phyloP scores from a whole-genome alignment of 306 rosid species.

The Trifolium fragiferum region DNA sequence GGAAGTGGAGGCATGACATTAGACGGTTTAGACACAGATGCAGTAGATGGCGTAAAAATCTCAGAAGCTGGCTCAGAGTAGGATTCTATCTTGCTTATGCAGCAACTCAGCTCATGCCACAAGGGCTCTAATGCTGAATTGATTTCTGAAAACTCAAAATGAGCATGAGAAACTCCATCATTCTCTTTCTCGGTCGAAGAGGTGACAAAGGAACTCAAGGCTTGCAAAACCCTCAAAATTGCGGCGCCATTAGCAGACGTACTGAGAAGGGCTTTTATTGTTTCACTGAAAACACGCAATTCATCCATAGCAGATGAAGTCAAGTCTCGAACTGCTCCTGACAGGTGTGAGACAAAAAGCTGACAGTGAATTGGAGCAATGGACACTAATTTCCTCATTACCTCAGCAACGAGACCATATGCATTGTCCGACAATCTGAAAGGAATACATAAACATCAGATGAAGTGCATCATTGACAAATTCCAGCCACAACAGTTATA shows the following conservation, averaged over 20 bases:
- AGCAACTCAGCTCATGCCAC: constrained; percentile 90
- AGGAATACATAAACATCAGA: constrained; percentile 45
- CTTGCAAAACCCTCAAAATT: constrained; percentile 93
- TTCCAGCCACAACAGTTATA: constrained; percentile 13
- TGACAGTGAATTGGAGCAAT: constrained; percentile 82
- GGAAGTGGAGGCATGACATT: constrained; percentile 81
- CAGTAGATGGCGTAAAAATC: constrained; percentile 51
- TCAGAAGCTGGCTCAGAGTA: constrained; percentile 79
- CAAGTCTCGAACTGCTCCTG: constrained; percentile 79
- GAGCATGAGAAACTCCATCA: constrained; percentile 53
- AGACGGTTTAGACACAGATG: constrained; percentile 72
- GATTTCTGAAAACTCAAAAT: constrained; percentile 76
- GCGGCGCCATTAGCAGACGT: constrained; percentile 95
- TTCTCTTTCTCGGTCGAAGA: constrained; percentile 65
- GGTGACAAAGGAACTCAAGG: constrained; percentile 83
- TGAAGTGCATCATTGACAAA: constrained; percentile 31
- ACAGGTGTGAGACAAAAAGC: constrained; percentile 82
- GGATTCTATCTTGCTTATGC: constrained; percentile 91
- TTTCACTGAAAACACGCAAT: constrained; percentile 69
- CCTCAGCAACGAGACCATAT: constrained; percentile 88
- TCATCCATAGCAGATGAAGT: constrained; percentile 86
- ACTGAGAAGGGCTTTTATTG: constrained; percentile 81
- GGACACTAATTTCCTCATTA: constrained; percentile 89
- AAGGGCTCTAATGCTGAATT: constrained; percentile 87
- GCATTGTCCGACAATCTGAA: constrained; percentile 91